These are phyloP conservation scores for Ceratocystiopsis sp. DNA, from an alignment of 2,329 filamentous ascomycete genomes.

Conservation along the genomic window DNA sequence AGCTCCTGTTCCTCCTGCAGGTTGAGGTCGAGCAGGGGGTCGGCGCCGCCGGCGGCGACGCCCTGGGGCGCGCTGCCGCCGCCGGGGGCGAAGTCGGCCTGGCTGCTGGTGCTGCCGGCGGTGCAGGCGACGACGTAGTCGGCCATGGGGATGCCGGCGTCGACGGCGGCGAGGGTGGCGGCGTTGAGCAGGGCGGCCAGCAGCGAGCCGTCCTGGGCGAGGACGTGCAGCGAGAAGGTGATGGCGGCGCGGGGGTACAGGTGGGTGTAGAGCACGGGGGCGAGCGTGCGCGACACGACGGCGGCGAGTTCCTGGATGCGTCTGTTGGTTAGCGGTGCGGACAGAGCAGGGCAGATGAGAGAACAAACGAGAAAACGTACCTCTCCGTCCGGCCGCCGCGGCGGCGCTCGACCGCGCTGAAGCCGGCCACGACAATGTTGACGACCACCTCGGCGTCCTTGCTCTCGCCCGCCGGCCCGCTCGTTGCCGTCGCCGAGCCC, in stretches of 20 bases:
- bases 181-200: slow-evolving; percentile 86
- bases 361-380: slow-evolving; percentile 29
- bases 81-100: slow-evolving; percentile 19
- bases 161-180: slow-evolving; percentile 75
- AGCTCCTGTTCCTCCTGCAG: slow-evolving; percentile 70
- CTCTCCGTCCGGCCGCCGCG: slow-evolving; percentile 60
- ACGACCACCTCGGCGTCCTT: slow-evolving; percentile 56
- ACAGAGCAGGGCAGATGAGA: background rate
- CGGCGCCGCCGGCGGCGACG: slow-evolving; percentile 26
- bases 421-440: slow-evolving; percentile 72
- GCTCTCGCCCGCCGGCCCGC: slow-evolving; percentile 12
- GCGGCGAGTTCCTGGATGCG: slow-evolving; percentile 66
- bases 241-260: slow-evolving; percentile 83
- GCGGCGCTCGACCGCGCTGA: slow-evolving; percentile 74
- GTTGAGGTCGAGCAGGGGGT: slow-evolving; percentile 69
- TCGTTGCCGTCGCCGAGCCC: slow-evolving; percentile 9
- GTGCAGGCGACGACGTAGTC: slow-evolving; percentile 84
- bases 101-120: slow-evolving; percentile 58
- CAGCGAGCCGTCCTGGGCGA: slow-evolving; percentile 78
- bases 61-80: slow-evolving; percentile 49
- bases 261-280: slow-evolving; percentile 64
- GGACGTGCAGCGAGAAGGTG: slow-evolving; percentile 65
- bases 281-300: slow-evolving; percentile 61
- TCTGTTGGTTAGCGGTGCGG: slow-evolving; percentile 25
- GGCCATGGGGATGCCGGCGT: slow-evolving; percentile 89